Evolutionary conservation across 2,329 filamentous ascomycete genomes (phyloP).

Genomic region (Coniella vitis): DNA sequence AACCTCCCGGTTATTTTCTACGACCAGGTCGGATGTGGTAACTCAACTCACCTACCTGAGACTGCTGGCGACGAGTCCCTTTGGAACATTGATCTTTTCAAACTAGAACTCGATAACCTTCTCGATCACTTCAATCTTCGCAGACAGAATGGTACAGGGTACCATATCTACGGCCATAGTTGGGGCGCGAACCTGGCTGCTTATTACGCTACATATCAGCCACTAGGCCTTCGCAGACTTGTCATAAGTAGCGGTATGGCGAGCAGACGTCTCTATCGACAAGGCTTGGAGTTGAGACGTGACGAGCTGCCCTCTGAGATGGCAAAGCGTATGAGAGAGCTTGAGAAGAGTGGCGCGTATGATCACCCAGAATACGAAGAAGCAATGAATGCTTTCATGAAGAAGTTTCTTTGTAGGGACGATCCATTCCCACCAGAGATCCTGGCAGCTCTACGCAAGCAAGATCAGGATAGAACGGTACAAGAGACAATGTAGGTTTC

Average conservation of each 20-base stretch:
- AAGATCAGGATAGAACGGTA: constrained; percentile 7
- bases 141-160: constrained; percentile 15
- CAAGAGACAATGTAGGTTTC: constrained; percentile 11
- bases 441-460: constrained; percentile 5
- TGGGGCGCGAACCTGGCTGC: neutral
- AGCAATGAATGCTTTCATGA: constrained; percentile 4
- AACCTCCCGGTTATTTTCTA: constrained; percentile 42
- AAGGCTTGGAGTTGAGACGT: constrained; percentile 5
- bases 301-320: constrained; percentile 1
- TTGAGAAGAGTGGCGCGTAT: constrained; percentile 2
- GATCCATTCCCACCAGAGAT: constrained; percentile 7
- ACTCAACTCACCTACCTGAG: constrained; percentile 38
- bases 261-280: constrained; percentile 20
- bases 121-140: constrained; percentile 18
- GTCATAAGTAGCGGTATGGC: constrained; percentile 24
- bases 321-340: constrained; percentile 4
- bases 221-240: constrained; percentile 20
- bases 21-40: constrained; percentile 44
- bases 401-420: constrained; percentile 7
- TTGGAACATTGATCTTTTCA: constrained; percentile 21
- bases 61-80: constrained; percentile 24
- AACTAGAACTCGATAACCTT: constrained; percentile 20
- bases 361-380: too few species aligned
- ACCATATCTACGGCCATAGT: constrained; percentile 11
- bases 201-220: constrained; percentile 1